Conservation (phyloP, 176 grass and related monocot genomes). For the Puya raimondii region DNA sequence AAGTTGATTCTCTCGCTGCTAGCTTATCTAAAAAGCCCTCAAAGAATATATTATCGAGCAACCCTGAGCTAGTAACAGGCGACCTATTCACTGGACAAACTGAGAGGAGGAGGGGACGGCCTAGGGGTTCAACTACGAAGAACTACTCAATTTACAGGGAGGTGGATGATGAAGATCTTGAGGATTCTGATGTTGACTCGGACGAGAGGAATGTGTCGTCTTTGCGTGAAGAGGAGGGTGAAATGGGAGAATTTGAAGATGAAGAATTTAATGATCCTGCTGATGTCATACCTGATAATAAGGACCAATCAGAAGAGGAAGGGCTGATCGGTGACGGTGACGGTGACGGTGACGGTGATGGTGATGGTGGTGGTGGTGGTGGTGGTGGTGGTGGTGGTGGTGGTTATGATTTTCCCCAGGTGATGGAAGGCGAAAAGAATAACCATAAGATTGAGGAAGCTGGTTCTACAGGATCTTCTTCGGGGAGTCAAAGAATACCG, state of each 20-base stretch:
- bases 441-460: conserved; percentile 53
- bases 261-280: conserved; percentile 51
- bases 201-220: conserved; percentile 54
- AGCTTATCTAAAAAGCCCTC: conserved; percentile 74
- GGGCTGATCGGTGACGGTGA: conserved; percentile 24
- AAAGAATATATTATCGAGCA: conserved; percentile 44
- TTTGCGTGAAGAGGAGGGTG: conserved; percentile 60
- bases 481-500: conserved; percentile 67
- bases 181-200: conserved; percentile 71
- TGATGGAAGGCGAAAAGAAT: conserved; percentile 26
- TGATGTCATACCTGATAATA: conserved; percentile 51
- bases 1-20: conserved; percentile 52
- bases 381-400: conserved; percentile 10
- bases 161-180: conserved; percentile 71
- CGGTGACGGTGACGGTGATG: too few species aligned
- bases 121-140: conserved; percentile 25
- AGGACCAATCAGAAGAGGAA: conserved; percentile 66
- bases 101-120: conserved; percentile 62
- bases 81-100: conserved; percentile 25
- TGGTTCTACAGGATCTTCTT: conserved; percentile 81
- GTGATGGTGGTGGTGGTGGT: too few species aligned
- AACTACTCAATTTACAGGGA: conserved; percentile 81
- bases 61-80: conserved; percentile 37
- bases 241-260: conserved; percentile 72
- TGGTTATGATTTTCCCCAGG: conserved; percentile 31